Conservation (phyloP, 345 rosid species). For the Carallia brachiata region DNA sequence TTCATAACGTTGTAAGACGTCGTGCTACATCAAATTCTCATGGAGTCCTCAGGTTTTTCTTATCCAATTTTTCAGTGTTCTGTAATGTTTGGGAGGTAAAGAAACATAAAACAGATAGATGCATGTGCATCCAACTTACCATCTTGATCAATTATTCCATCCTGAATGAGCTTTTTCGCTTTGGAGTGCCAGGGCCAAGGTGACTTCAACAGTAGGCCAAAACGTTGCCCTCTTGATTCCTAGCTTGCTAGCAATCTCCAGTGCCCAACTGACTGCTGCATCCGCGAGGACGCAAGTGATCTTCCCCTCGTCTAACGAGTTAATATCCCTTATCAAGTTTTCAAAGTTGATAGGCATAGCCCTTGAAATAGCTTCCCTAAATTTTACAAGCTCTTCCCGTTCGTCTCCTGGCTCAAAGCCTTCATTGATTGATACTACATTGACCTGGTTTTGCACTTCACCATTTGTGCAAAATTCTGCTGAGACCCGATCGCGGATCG, state of each 20-base stretch:
- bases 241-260: conserved; percentile 24
- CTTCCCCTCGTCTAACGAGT: conserved; percentile 4
- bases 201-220: conserved; percentile 18
- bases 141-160: conserved; percentile 1
- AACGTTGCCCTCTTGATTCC: conserved; percentile 19
- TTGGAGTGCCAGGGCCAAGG: background rate
- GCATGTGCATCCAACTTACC: background rate
- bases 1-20: background rate
- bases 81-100: too few species aligned
- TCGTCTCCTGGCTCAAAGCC: background rate
- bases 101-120: background rate
- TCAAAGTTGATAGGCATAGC: background rate
- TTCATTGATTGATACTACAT: background rate
- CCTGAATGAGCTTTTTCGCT: conserved; percentile 4
- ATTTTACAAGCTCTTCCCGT: background rate
- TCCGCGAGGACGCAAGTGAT: conserved; percentile 34
- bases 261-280: conserved; percentile 24
- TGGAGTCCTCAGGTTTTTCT: too few species aligned
- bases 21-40: background rate
- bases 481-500: background rate
- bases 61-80: too few species aligned
- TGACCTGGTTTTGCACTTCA: background rate
- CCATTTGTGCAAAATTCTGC: background rate
- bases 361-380: background rate
- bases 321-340: conserved; percentile 4